Conservation (phyloP, 495 filamentous ascomycete genomes). For the Tetracladium setigerum region DNA sequence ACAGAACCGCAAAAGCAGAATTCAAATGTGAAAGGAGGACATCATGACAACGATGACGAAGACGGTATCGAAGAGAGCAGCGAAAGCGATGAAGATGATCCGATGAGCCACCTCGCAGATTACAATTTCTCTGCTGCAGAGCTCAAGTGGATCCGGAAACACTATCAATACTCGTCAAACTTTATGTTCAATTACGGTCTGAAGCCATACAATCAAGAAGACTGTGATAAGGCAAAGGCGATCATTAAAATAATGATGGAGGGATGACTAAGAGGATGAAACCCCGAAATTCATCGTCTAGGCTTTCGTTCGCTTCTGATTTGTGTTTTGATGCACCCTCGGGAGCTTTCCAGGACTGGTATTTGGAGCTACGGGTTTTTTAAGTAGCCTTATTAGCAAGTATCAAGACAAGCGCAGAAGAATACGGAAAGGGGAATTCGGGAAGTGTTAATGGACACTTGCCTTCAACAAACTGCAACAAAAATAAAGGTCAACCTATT, state of each 20-base stretch:
- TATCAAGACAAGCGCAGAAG: no score
- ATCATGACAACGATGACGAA: slow-evolving; percentile 13
- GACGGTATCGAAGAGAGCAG: slow-evolving; percentile 9
- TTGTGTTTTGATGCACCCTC: no score
- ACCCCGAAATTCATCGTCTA: no score
- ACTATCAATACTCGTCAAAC: slow-evolving; percentile 20
- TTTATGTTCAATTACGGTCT: slow-evolving; percentile 21
- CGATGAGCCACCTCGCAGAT: slow-evolving; percentile 21
- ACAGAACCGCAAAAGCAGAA: not conserved
- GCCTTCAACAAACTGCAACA: no score
- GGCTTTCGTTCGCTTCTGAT: no score
- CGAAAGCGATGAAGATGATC: slow-evolving; percentile 19
- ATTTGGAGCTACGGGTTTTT: no score
- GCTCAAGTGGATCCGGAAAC: slow-evolving; percentile 23
- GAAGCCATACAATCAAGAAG: slow-evolving; percentile 12
- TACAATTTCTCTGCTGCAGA: slow-evolving; percentile 17
- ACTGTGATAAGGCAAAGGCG: slow-evolving; percentile 12
- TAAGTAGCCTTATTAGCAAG: no score
- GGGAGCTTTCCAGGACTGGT: no score
- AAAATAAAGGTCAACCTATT: no score
- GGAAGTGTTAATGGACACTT: no score
- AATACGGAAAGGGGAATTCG: no score
- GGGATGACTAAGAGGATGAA: no score
- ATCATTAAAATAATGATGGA: slow-evolving; percentile 11
- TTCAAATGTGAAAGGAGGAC: slow-evolving; percentile 5